These are phyloP conservation scores for Maudiozyma pseudohumilis DNA, from an alignment of 805 yeast species.

Conservation along the genomic window DNA sequence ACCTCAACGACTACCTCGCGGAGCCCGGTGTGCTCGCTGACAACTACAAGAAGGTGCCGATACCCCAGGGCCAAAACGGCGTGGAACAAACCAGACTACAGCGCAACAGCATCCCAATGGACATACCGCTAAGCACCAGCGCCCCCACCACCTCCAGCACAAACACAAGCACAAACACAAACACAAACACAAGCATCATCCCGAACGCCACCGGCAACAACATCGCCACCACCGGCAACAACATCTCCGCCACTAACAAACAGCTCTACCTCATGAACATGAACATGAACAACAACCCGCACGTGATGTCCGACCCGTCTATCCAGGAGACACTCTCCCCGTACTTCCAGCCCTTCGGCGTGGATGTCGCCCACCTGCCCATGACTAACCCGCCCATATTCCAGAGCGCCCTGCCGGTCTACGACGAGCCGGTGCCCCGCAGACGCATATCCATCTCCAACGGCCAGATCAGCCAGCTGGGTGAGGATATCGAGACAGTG, in stretches of 20 bases:
- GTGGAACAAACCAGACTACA: too few species aligned
- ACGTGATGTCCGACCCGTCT: constrained; percentile 23
- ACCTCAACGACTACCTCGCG: not conserved
- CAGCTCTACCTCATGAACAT: constrained; percentile 9
- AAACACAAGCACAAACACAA: not conserved
- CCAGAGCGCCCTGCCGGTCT: constrained; percentile 32
- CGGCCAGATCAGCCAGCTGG: constrained; percentile 75
- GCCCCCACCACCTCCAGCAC: not conserved
- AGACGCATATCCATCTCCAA: constrained; percentile 73
- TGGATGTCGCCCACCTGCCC: constrained; percentile 36
- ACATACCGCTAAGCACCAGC: not conserved
- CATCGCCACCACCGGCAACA: not conserved
- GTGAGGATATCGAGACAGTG: constrained; percentile 31
- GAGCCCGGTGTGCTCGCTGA: not conserved
- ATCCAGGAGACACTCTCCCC: constrained; percentile 33
- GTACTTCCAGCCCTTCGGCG: constrained; percentile 36
- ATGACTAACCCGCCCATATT: constrained; percentile 38
- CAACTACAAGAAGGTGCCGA: too few species aligned
- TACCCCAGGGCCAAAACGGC: too few species aligned
- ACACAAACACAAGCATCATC: not conserved
- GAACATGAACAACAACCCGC: constrained; percentile 19
- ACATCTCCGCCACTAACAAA: constrained; percentile 1
- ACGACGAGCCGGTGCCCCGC: constrained; percentile 24
- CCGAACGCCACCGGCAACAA: not conserved
- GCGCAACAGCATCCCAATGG: not conserved